These are phyloP conservation scores for Fonsecaea pugnacius DNA, from an alignment of 2,329 filamentous ascomycete genomes.

Conservation along the genomic window DNA sequence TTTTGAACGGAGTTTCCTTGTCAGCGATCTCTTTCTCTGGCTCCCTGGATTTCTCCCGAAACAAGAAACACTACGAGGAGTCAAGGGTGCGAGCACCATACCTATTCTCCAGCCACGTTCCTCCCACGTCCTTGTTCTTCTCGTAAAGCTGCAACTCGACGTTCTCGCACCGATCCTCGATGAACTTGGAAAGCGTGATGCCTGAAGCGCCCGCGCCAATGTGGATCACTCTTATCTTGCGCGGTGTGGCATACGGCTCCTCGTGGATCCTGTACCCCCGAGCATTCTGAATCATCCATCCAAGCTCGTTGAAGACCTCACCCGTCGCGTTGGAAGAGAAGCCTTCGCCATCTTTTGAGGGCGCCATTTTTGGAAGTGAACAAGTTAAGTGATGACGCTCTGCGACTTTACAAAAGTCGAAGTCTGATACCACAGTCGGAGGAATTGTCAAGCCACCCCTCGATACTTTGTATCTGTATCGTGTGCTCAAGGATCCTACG, in stretches of 20 bases:
- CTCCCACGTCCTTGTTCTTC: constrained; percentile 41
- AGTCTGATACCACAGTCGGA: background rate
- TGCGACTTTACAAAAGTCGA: background rate
- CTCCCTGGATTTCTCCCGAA: background rate
- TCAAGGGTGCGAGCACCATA: constrained; percentile 17
- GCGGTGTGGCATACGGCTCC: constrained; percentile 23
- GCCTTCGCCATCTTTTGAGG: constrained; percentile 25
- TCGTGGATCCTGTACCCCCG: constrained; percentile 26
- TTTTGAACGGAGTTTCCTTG: background rate
- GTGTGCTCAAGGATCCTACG: background rate
- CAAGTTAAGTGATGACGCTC: background rate
- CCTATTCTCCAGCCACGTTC: constrained; percentile 42
- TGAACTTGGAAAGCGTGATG: constrained; percentile 45
- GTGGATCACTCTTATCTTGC: constrained; percentile 42
- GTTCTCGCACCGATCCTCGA: constrained; percentile 26
- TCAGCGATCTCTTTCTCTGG: background rate
- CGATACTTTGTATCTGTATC: background rate
- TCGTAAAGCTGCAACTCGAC: constrained; percentile 39
- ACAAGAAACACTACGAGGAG: background rate
- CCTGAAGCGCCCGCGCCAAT: constrained; percentile 50
- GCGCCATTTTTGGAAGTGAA: constrained; percentile 10
- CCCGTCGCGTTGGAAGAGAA: constrained; percentile 20
- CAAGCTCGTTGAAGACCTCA: constrained; percentile 25
- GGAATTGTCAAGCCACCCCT: background rate
- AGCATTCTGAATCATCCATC: constrained; percentile 25